These are phyloP conservation scores for Oryza meridionalis DNA, from an alignment of 176 grass and related monocot genomes.

Conservation along the genomic window DNA sequence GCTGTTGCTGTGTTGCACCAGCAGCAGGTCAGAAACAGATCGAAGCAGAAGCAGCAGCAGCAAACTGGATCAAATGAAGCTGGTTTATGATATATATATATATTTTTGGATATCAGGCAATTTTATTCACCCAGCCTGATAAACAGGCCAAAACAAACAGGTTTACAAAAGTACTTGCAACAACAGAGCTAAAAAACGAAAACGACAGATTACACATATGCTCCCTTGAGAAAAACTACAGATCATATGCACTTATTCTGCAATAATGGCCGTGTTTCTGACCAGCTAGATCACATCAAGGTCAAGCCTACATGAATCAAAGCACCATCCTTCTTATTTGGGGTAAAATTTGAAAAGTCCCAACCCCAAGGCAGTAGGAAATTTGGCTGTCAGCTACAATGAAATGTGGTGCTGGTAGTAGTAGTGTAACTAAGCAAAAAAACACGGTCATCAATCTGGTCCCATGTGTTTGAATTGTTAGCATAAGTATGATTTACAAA, in stretches of 20 bases:
- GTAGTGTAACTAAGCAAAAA: background rate
- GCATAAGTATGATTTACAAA: background rate
- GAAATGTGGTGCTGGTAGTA: background rate
- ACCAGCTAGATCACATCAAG: no score
- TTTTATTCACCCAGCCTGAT: no score
- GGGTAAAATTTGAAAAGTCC: background rate
- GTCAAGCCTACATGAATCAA: background rate
- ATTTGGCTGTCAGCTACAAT: background rate
- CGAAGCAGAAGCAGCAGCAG: background rate
- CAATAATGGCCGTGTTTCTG: background rate
- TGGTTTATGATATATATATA: background rate
- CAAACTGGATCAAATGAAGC: background rate
- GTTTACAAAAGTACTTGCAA: no score
- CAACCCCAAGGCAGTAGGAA: background rate
- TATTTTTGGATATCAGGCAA: no score
- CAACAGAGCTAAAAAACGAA: no score
- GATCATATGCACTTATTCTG: background rate
- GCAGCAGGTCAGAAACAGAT: background rate
- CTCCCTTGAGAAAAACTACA: background rate
- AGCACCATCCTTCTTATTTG: background rate
- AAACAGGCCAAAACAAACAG: no score
- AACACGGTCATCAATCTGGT: background rate
- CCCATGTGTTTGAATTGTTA: slow-evolving; percentile 6
- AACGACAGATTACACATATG: background rate
- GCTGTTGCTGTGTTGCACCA: slow-evolving; percentile 12